Conservation (phyloP, 495 filamentous ascomycete species). For the Penicillium fimorum region DNA sequence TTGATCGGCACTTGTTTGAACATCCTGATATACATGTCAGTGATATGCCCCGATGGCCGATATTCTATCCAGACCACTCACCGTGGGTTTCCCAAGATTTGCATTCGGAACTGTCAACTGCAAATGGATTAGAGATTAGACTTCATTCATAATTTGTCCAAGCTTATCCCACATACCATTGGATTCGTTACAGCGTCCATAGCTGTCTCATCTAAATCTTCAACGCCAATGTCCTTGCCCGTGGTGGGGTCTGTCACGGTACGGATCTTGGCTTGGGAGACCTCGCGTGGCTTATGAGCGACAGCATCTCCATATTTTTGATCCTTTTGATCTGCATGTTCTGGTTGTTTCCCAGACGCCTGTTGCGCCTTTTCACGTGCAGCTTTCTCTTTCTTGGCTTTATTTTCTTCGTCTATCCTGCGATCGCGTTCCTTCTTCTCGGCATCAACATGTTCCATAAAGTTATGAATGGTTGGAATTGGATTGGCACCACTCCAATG, state of each 20-base stretch:
- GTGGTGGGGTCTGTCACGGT: conserved; percentile 85
- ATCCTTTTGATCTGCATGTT: conserved; percentile 41
- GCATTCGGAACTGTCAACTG: conserved; percentile 85
- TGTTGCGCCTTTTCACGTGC: conserved; percentile 36
- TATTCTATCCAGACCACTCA: conserved; percentile 28
- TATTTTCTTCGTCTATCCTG: conserved; percentile 57
- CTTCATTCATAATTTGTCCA: background rate
- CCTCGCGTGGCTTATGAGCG: conserved; percentile 41
- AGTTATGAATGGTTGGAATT: conserved; percentile 83
- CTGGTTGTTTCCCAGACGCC: conserved; percentile 33
- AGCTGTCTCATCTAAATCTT: conserved; percentile 69
- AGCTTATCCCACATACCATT: conserved; percentile 41
- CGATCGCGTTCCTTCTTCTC: conserved; percentile 75
- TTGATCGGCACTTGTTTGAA: conserved; percentile 62
- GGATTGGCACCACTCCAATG: conserved; percentile 59
- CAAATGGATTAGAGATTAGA: conserved; percentile 8
- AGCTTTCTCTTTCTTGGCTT: conserved; percentile 30
- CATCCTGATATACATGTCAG: conserved; percentile 40
- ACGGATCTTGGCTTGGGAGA: conserved; percentile 54
- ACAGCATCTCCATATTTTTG: conserved; percentile 39
- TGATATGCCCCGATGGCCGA: background rate
- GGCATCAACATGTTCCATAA: conserved; percentile 71
- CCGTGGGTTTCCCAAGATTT: conserved; percentile 73
- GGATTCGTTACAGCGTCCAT: conserved; percentile 71
- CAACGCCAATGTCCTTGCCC: conserved; percentile 80